Evolutionary conservation across 495 filamentous ascomycete genomes (phyloP).

Genomic region (Schizothecium vesticola): DNA sequence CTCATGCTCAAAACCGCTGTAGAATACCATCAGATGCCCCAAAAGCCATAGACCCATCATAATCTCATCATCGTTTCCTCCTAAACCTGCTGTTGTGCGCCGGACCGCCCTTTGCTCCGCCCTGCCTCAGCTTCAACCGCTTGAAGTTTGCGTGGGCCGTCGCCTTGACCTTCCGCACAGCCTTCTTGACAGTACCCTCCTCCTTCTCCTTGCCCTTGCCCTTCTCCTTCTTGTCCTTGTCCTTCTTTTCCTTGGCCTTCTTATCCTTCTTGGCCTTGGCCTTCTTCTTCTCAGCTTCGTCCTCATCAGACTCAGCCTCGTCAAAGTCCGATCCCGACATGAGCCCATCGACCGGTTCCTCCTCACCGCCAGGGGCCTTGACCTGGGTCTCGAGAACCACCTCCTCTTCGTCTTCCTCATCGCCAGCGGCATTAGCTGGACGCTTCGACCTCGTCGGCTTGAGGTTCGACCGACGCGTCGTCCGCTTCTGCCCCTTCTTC

Average conservation of each 20-base stretch:
- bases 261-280: conserved; percentile 31
- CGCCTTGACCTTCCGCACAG: conserved; percentile 62
- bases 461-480: conserved; percentile 74
- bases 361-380: conserved; percentile 16
- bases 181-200: conserved; percentile 52
- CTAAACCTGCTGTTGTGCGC: conserved; percentile 45
- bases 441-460: conserved; percentile 42
- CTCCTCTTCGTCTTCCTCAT: conserved; percentile 17
- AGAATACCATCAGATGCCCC: not conserved
- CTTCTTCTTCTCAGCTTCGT: conserved; percentile 23
- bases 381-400: conserved; percentile 43
- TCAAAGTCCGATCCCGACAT: conserved; percentile 22
- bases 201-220: conserved; percentile 36
- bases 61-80: conserved; percentile 32
- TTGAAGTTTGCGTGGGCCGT: conserved; percentile 79
- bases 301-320: conserved; percentile 14
- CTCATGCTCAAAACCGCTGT: not conserved
- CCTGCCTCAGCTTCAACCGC: conserved; percentile 69
- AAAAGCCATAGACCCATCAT: not conserved
- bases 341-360: conserved; percentile 15
- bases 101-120: conserved; percentile 48
- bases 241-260: conserved; percentile 24
- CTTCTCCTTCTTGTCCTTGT: conserved; percentile 26
- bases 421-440: conserved; percentile 29
- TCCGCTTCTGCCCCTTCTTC: conserved; percentile 89